phyloP scores from a whole-genome alignment of 345 rosid genomes.

The Moricandia moricandioides region DNA sequence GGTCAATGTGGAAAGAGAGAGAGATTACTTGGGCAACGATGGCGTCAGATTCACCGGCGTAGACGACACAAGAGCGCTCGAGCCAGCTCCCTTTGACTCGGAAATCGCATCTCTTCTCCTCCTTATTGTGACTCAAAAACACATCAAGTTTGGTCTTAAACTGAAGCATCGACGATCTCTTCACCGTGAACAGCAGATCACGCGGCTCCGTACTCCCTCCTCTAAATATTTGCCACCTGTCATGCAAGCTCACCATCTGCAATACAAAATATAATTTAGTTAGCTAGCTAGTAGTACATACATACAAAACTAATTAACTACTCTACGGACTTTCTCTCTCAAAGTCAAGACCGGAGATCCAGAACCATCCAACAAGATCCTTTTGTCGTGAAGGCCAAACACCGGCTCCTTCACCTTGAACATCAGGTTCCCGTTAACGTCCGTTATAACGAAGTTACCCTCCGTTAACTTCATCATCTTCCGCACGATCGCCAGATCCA shows the following conservation, averaged over 20 bases:
- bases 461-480: constrained; percentile 39
- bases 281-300: not conserved
- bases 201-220: constrained; percentile 49
- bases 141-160: constrained; percentile 47
- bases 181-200: constrained; percentile 53
- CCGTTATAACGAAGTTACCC: constrained; percentile 45
- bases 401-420: constrained; percentile 37
- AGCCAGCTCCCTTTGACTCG: constrained; percentile 43
- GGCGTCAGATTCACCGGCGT: constrained; percentile 46
- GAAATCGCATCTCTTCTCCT: constrained; percentile 46
- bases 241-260: constrained; percentile 45
- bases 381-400: constrained; percentile 34
- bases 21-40: constrained; percentile 47
- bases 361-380: constrained; percentile 31
- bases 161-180: constrained; percentile 43
- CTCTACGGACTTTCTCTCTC: constrained; percentile 28
- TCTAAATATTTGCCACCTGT: constrained; percentile 53
- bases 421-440: constrained; percentile 37
- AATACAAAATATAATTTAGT: not conserved
- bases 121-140: constrained; percentile 47
- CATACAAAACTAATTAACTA: not conserved
- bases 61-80: constrained; percentile 46
- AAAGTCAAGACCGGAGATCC: constrained; percentile 39
- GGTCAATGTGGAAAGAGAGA: not conserved
- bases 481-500: constrained; percentile 39